phyloP scores from a whole-genome alignment of 345 rosid species.

The Acer yangbiense region DNA sequence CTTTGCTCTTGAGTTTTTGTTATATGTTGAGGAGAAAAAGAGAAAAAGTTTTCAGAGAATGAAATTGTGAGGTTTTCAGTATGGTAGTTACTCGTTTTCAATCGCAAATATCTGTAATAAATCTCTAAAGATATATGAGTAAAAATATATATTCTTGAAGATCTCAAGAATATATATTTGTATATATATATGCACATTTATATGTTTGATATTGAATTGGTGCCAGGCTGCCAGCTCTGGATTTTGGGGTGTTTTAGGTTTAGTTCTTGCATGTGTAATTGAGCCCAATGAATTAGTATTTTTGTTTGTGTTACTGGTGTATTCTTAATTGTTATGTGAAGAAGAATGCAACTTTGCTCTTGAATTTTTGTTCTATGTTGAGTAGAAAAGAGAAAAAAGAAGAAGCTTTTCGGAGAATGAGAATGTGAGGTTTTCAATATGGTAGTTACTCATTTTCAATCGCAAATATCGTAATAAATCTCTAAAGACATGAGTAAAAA shows the following conservation, averaged over 20 bases:
- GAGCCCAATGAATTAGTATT: not conserved
- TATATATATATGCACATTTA: too few relatives aligned
- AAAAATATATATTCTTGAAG: too few relatives aligned
- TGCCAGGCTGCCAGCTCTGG: not conserved
- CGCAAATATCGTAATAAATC: too few relatives aligned
- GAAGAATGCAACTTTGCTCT: not conserved
- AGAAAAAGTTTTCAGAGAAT: not conserved
- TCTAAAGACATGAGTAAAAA: too few relatives aligned
- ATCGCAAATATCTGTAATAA: too few relatives aligned
- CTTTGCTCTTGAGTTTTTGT: not conserved
- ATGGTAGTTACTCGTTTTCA: too few relatives aligned
- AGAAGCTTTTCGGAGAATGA: not conserved
- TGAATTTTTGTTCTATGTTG: not conserved
- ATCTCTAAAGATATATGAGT: too few relatives aligned
- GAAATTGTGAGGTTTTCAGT: too few relatives aligned
- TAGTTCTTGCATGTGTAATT: constrained; percentile 2
- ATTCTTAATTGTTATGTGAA: not conserved
- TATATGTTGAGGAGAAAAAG: not conserved
- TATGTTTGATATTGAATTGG: not conserved
- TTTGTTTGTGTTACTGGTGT: not conserved
- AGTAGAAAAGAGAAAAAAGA: not conserved
- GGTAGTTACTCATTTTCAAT: too few relatives aligned
- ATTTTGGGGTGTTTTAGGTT: not conserved
- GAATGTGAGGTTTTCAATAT: too few relatives aligned
- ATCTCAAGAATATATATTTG: too few relatives aligned